Conservation (phyloP, 2,329 filamentous ascomycete genomes). For the Ophiostoma piceae region DNA sequence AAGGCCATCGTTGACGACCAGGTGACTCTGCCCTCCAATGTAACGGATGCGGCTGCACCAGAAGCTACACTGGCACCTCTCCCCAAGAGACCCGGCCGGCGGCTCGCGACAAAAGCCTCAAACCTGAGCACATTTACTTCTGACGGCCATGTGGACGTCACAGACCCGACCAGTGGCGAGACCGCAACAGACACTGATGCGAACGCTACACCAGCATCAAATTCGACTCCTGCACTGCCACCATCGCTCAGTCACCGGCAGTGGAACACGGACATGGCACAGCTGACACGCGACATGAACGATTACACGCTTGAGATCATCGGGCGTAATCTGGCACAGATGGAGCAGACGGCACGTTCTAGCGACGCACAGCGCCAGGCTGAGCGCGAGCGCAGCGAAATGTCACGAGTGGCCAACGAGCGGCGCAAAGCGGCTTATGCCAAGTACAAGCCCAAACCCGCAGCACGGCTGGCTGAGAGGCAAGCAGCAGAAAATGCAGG, state of each 20-base stretch:
- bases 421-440: constrained; percentile 24
- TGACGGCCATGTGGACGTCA: background rate
- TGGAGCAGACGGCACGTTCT: constrained; percentile 35
- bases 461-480: constrained; percentile 26
- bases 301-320: constrained; percentile 56
- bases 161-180: background rate
- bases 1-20: background rate
- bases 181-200: background rate
- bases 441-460: constrained; percentile 25
- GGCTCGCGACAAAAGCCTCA: constrained; percentile 15
- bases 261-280: constrained; percentile 43
- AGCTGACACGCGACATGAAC: constrained; percentile 52
- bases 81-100: constrained; percentile 25
- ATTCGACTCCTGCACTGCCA: constrained; percentile 29
- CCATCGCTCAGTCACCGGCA: constrained; percentile 30
- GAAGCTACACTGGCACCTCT: constrained; percentile 17
- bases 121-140: constrained; percentile 17
- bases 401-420: constrained; percentile 22
- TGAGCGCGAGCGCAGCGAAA: constrained; percentile 14
- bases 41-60: background rate
- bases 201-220: background rate
- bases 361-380: background rate
- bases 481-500: background rate
- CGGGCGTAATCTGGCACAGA: constrained; percentile 46
- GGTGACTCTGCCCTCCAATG: background rate